Conservation (phyloP, 1,139 yeast species). For the Pichia sp. region DNA sequence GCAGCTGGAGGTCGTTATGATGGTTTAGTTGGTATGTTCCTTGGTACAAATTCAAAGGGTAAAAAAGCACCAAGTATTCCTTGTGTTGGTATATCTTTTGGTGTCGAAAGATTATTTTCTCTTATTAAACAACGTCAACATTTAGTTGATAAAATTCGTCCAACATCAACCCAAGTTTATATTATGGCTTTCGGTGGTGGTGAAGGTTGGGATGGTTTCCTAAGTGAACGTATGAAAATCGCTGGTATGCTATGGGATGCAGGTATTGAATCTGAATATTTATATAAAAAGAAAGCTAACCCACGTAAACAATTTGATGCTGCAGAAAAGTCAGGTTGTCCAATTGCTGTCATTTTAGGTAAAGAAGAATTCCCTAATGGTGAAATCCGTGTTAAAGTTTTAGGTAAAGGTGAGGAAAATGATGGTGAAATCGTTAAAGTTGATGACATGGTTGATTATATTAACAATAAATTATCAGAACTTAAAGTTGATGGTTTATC, state of each 20-base stretch:
- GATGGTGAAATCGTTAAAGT: conserved; percentile 75
- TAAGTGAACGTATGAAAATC: conserved; percentile 83
- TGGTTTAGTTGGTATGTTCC: conserved; percentile 92
- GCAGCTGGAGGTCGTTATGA: conserved; percentile 99
- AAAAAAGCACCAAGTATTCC: conserved; percentile 79
- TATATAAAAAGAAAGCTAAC: conserved; percentile 89
- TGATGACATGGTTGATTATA: conserved; percentile 51
- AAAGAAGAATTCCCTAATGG: conserved; percentile 83
- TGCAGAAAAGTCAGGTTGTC: conserved; percentile 91
- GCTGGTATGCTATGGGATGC: conserved; percentile 80
- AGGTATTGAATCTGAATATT: conserved; percentile 84
- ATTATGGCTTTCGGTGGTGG: conserved; percentile 99
- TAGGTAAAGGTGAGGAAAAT: conserved; percentile 84
- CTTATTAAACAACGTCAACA: conserved; percentile 69
- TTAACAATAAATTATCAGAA: conserved; percentile 46
- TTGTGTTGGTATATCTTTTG: conserved; percentile 95
- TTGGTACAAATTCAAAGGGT: conserved; percentile 57
- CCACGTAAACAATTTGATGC: conserved; percentile 95
- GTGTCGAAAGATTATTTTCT: conserved; percentile 91
- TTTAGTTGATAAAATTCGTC: conserved; percentile 54
- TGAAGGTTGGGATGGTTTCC: conserved; percentile 87
- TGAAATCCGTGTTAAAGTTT: conserved; percentile 72
- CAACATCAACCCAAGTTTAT: conserved; percentile 85
- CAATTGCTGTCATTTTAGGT: conserved; percentile 86
- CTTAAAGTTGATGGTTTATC: conserved; percentile 37